Conservation (phyloP, 2,329 filamentous ascomycete genomes). For the Sporothrix schenckii region DNA sequence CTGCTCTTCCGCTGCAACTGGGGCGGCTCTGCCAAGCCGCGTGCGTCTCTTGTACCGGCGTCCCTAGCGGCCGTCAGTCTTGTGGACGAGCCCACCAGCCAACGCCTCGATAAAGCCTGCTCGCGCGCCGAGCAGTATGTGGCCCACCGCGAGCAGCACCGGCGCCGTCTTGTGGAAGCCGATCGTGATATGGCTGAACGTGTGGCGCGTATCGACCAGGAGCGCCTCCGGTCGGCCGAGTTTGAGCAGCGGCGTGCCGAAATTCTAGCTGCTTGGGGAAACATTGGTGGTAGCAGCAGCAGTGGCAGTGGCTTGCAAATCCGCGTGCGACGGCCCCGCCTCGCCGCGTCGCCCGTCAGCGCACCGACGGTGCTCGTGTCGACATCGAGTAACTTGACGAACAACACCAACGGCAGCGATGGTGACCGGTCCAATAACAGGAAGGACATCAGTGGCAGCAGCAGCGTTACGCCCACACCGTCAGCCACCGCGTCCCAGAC, state of each 20-base stretch:
- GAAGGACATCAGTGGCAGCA: constrained; percentile 4
- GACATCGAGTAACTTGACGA: constrained; percentile 1
- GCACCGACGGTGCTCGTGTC: constrained; percentile 20
- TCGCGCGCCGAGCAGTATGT: constrained; percentile 51
- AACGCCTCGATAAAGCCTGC: constrained; percentile 55
- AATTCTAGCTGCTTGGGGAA: constrained; percentile 6
- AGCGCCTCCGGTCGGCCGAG: constrained; percentile 53
- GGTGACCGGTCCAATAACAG: neutral
- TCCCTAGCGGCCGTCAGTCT: constrained; percentile 40
- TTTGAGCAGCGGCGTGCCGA: constrained; percentile 53
- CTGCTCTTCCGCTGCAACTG: constrained; percentile 59
- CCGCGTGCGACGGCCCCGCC: constrained; percentile 2
- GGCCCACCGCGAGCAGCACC: constrained; percentile 47
- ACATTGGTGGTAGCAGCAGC: neutral
- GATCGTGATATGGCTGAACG: constrained; percentile 51
- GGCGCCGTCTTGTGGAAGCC: constrained; percentile 49
- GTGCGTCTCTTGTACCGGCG: constrained; percentile 38
- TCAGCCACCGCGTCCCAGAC: neutral
- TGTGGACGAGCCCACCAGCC: constrained; percentile 47
- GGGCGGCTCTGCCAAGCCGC: constrained; percentile 55
- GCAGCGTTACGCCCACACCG: constrained; percentile 27
- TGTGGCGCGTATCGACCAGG: constrained; percentile 47
- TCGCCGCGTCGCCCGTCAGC: neutral
- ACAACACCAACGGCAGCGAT: neutral
- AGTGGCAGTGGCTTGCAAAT: constrained; percentile 2